A percentile compares a stretch with the other conserved stretches of the same genome.
phyloP scores from a whole-genome alignment of 176 grass and related monocot species.

The Urochloa ruziziensis region DNA sequence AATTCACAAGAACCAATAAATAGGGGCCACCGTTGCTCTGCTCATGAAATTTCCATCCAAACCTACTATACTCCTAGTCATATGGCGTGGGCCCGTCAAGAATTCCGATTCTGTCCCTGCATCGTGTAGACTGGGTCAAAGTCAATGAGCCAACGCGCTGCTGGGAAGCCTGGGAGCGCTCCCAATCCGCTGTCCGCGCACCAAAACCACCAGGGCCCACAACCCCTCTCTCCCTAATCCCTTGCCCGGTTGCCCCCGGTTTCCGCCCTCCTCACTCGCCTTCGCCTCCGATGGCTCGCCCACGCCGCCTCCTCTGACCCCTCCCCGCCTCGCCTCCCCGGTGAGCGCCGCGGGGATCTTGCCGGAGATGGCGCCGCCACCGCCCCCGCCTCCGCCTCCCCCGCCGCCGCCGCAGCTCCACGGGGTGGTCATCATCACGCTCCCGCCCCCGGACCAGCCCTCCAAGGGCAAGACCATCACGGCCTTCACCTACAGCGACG shows the following conservation, averaged over 20 bases:
- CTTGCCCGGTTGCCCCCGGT: slow-evolving; percentile 10
- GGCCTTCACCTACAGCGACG: slow-evolving; percentile 83
- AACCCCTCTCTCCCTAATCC: not conserved
- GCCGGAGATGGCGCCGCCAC: slow-evolving; percentile 35
- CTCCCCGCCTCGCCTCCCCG: not conserved
- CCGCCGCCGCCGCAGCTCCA: slow-evolving; percentile 51
- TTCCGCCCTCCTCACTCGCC: slow-evolving; percentile 22
- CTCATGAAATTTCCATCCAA: no score
- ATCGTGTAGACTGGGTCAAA: slow-evolving; percentile 14
- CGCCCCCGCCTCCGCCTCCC: not conserved
- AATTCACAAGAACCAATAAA: not conserved
- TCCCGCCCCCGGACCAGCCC: slow-evolving; percentile 84
- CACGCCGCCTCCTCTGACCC: slow-evolving; percentile 35
- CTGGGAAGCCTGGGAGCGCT: no score
- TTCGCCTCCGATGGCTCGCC: slow-evolving; percentile 19
- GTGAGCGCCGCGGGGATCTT: slow-evolving; percentile 26
- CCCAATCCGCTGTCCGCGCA: not conserved
- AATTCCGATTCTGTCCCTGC: not conserved
- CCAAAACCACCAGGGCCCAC: slow-evolving; percentile 14
- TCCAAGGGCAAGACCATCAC: slow-evolving; percentile 98
- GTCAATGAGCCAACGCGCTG: slow-evolving; percentile 7
- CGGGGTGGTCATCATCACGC: slow-evolving; percentile 93
- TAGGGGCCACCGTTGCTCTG: not conserved
- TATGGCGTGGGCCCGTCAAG: no score
- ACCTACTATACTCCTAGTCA: no score